These are phyloP conservation scores for Inosperma sp. DNA, from an alignment of 768 basidiomycete species.

Conservation along the genomic window DNA sequence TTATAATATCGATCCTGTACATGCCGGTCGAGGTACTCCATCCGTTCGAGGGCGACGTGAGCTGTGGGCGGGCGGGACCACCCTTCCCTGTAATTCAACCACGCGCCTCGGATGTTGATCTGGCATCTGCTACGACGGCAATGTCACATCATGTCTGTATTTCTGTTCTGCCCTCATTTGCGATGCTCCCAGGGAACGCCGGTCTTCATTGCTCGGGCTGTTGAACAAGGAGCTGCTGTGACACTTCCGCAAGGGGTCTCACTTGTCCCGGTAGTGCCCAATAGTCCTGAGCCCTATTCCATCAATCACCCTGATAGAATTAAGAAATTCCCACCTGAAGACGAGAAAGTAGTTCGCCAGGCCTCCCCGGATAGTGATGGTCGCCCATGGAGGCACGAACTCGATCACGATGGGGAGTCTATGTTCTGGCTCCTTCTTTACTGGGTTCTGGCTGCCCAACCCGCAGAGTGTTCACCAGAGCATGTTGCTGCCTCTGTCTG, in stretches of 20 bases:
- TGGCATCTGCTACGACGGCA: too few relatives aligned
- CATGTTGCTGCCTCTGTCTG: too few relatives aligned
- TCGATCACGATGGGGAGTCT: slow-evolving; percentile 8
- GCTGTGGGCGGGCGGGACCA: too few relatives aligned
- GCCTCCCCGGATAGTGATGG: not conserved
- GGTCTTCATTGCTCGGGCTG: slow-evolving; percentile 1
- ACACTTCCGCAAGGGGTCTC: not conserved
- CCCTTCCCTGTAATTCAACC: too few relatives aligned
- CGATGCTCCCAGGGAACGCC: not conserved
- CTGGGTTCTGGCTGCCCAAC: slow-evolving; percentile 3
- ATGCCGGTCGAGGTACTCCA: too few relatives aligned
- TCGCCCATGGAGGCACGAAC: slow-evolving; percentile 6
- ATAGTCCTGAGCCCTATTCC: not conserved
- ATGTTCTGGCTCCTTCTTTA: slow-evolving; percentile 5
- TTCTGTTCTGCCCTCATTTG: not conserved
- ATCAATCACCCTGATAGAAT: not conserved
- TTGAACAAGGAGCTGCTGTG: not conserved
- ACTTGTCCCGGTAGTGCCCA: not conserved
- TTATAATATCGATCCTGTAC: too few relatives aligned
- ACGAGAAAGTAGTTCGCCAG: not conserved
- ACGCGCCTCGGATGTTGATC: too few relatives aligned
- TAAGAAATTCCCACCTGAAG: not conserved
- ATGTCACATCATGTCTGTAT: too few relatives aligned
- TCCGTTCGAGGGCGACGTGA: too few relatives aligned
- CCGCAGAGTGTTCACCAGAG: too few relatives aligned